A percentile compares a stretch with the other conserved stretches of the same genome.
phyloP scores from a whole-genome alignment of 2,329 filamentous ascomycete genomes.

The Botryotinia globosa region DNA sequence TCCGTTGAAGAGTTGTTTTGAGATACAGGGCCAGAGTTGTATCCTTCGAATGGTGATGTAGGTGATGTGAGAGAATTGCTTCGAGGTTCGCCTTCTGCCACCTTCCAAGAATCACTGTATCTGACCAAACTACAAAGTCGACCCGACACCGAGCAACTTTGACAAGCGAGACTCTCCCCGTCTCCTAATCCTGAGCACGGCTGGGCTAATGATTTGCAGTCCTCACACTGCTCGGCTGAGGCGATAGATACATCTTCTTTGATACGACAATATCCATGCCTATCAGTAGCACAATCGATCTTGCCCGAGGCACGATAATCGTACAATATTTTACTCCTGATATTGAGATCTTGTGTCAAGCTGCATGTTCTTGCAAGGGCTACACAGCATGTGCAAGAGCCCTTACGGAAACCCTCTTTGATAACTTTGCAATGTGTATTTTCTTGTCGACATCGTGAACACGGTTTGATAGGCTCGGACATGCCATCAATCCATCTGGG shows the following conservation, averaged over 20 bases:
- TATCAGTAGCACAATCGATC: not conserved
- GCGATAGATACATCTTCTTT: not conserved
- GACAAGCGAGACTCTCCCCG: conserved; percentile 23
- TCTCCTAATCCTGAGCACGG: conserved; percentile 28
- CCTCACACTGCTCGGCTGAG: conserved; percentile 26
- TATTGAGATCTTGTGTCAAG: conserved; percentile 43
- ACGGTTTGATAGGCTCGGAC: conserved; percentile 42
- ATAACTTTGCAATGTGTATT: conserved; percentile 60
- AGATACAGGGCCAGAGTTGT: conserved; percentile 21
- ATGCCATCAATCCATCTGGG: conserved; percentile 38
- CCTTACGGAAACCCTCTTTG: conserved; percentile 56
- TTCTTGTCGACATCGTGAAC: conserved; percentile 50
- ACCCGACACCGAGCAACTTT: conserved; percentile 27
- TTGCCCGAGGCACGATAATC: conserved; percentile 15
- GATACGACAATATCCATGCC: conserved; percentile 1
- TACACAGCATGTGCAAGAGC: conserved; percentile 62
- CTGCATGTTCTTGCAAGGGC: conserved; percentile 58
- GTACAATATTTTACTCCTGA: not conserved
- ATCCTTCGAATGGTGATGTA: conserved; percentile 20
- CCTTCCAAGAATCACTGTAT: conserved; percentile 16
- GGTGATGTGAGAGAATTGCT: conserved; percentile 8
- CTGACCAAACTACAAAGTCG: conserved; percentile 27
- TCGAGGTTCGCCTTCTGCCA: conserved; percentile 10
- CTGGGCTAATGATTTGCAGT: conserved; percentile 27
- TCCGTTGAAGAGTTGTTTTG: conserved; percentile 26